Evolutionary conservation across 1,139 yeast species (phyloP), one percentile per base, ranked within the genome.

Genomic region (Candida anutae): DNA sequence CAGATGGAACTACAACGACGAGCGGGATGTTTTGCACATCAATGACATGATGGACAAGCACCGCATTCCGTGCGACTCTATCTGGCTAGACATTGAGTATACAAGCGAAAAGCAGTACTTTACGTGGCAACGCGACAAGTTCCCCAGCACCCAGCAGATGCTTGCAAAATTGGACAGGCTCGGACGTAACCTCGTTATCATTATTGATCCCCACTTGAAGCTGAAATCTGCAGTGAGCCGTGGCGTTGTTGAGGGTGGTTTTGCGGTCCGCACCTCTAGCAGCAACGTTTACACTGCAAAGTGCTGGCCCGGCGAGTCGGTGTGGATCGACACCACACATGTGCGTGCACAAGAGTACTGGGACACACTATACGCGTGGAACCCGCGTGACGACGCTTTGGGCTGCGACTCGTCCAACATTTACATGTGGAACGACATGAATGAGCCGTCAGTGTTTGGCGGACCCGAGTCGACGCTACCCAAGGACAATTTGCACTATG

Each of bases 271-370:
- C 13, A 75, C 74, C 25, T 28, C 49, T 4, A 25, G 34, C 3
- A 57, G 62, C 23, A 51, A 58, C 1, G 56, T 76, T 3, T 88
- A 66, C 48, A 63, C 70, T 34, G 98, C 96, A 3, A 93, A 87
- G 51, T 90, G 98, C 55, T 90, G 99, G 99, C 97, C 98, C 1
- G 99, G 98, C 1, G 88, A 83, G 42, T 81, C 95, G 0, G 67
- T 85, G 3, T 90, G 98, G 97, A 72, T 90, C 27, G 98, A 90
- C 43, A 68, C 95, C 0, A 55, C 85, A 35, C 73, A 78, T 43
- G 87, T 93, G 1, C 48, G 58, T 2, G 70, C 84, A 1, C 71
- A 62, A 31, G 46, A 47, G 5, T 68, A 67, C 38, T 90, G 97
- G 97, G 58, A 54, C 34, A 22, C 37, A 12, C 48, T 50, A 15